Evolutionary conservation across 495 filamentous ascomycete species (phyloP).

Genomic region (Ascobolus immersus): DNA sequence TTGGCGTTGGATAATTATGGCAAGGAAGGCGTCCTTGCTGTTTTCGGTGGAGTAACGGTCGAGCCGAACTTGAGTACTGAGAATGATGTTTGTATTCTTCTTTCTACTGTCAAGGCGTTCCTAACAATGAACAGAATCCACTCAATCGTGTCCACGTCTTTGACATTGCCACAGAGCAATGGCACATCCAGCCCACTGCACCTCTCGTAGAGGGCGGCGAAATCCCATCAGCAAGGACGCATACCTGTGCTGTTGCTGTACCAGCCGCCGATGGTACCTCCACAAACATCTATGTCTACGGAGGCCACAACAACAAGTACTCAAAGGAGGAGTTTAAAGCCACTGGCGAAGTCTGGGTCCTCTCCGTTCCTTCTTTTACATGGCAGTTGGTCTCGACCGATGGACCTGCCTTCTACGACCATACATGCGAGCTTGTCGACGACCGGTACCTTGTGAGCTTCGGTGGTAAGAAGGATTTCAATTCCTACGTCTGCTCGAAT

Average conservation of each 20-base stretch:
- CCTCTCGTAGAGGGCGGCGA: slow-evolving; percentile 21
- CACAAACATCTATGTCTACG: slow-evolving; percentile 21
- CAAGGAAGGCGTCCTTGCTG: no score
- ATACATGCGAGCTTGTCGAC: neutral
- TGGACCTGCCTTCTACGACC: neutral
- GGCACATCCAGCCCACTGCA: slow-evolving; percentile 41
- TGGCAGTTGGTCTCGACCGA: neutral
- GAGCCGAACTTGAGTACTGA: no score
- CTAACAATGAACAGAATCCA: no score
- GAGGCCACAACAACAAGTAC: neutral
- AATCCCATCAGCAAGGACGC: slow-evolving; percentile 33
- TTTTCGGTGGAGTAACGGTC: no score
- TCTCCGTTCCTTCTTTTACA: neutral
- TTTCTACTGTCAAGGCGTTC: no score
- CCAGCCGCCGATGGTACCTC: slow-evolving; percentile 38
- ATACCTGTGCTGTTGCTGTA: slow-evolving; percentile 40
- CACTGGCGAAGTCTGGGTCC: slow-evolving; percentile 1
- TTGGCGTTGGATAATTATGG: no score
- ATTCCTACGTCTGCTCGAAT: neutral
- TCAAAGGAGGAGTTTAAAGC: neutral
- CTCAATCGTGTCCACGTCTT: slow-evolving; percentile 36
- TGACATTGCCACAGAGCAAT: slow-evolving; percentile 39
- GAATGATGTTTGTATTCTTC: no score
- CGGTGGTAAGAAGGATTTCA: neutral
- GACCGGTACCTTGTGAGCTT: neutral